Percentiles rank a stretch among this genome's conserved stretches.
phyloP scores from a whole-genome alignment of 345 rosid genomes.

The Erucastrum elatum region DNA sequence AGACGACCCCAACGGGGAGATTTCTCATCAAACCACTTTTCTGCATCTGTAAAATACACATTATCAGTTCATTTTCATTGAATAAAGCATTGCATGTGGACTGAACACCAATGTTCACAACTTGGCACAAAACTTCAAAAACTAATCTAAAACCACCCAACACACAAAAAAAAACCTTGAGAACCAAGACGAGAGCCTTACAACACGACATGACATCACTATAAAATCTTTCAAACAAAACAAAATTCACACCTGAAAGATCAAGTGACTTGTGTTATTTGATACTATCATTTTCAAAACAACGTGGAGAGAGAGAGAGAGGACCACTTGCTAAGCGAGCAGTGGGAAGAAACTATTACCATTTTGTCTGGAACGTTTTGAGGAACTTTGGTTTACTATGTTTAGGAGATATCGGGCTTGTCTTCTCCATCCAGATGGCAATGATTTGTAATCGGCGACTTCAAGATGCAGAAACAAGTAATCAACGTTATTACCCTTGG shows the following conservation, averaged over 20 bases:
- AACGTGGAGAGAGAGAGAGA: background rate
- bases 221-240: background rate
- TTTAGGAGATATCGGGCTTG: constrained; percentile 57
- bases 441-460: constrained; percentile 59
- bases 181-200: too few species aligned
- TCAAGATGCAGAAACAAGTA: constrained; percentile 43
- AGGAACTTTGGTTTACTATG: constrained; percentile 51
- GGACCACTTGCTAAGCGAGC: background rate
- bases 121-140: background rate
- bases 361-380: background rate
- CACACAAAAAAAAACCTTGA: background rate
- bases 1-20: background rate
- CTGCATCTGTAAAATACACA: background rate
- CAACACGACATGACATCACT: too few species aligned
- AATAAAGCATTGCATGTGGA: background rate
- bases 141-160: background rate
- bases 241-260: background rate
- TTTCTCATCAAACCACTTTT: background rate
- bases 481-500: constrained; percentile 70
- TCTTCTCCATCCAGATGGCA: constrained; percentile 82
- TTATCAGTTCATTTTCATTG: background rate
- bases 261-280: background rate
- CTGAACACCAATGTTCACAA: background rate
- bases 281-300: background rate
- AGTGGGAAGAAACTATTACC: background rate